Conservation (phyloP, 2,329 filamentous ascomycete genomes). For the Sarocladium oryzae region DNA sequence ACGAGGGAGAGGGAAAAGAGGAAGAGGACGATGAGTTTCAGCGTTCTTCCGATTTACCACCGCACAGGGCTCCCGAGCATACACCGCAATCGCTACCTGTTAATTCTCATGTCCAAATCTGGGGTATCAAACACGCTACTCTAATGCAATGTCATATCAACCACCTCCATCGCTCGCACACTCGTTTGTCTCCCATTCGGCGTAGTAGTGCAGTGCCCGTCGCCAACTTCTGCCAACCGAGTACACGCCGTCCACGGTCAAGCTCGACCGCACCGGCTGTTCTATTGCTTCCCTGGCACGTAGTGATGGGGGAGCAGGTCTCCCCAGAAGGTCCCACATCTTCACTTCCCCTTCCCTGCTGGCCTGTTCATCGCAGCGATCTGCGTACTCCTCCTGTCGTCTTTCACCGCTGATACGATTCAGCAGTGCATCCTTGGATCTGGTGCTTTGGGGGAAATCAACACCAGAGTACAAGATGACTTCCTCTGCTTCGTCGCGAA, state of each 20-base stretch:
- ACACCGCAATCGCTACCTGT: too few species aligned
- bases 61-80: too few species aligned
- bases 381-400: constrained; percentile 37
- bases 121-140: not conserved
- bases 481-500: constrained; percentile 32
- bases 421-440: constrained; percentile 29
- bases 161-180: too few species aligned
- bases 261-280: constrained; percentile 19
- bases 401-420: constrained; percentile 34
- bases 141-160: not conserved
- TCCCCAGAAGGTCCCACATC: constrained; percentile 40
- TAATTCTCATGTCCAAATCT: not conserved
- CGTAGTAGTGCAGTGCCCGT: constrained; percentile 26
- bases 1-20: constrained; percentile 5
- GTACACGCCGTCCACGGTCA: constrained; percentile 29
- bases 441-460: constrained; percentile 30
- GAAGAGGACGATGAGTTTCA: not conserved
- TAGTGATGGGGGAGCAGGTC: constrained; percentile 28
- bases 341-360: constrained; percentile 35
- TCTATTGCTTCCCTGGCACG: constrained; percentile 24
- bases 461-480: constrained; percentile 34
- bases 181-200: constrained; percentile 39
- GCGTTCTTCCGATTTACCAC: not conserved
- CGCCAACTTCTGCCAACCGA: constrained; percentile 34
- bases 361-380: constrained; percentile 32